phyloP scores from a whole-genome alignment of 495 filamentous ascomycete species.

The Lasiosphaeria hispida region DNA sequence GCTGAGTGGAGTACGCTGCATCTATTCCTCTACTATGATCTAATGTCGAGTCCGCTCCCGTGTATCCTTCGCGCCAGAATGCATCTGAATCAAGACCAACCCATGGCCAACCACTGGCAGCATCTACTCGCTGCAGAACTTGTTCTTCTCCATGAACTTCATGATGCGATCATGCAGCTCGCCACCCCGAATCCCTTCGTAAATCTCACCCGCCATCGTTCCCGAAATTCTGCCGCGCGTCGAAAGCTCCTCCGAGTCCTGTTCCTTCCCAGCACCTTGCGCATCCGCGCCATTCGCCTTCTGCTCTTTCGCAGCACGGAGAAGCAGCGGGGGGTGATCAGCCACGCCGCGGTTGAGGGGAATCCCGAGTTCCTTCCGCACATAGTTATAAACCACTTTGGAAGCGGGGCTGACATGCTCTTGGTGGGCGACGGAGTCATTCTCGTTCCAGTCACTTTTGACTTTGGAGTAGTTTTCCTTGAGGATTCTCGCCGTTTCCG shows the following conservation, averaged over 20 bases:
- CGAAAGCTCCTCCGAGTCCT: not conserved
- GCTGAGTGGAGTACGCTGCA: too few species aligned
- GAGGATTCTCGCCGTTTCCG: constrained; percentile 16
- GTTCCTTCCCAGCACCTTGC: not conserved
- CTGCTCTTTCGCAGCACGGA: not conserved
- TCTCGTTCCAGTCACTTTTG: not conserved
- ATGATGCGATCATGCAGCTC: constrained; percentile 24
- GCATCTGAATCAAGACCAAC: not conserved
- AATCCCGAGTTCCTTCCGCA: constrained; percentile 39
- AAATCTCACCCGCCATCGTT: constrained; percentile 28
- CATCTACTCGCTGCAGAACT: constrained; percentile 10
- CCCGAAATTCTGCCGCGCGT: constrained; percentile 18
- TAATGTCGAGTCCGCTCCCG: too few species aligned
- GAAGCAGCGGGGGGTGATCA: constrained; percentile 40
- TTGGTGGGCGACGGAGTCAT: constrained; percentile 6
- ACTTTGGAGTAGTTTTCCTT: constrained; percentile 6
- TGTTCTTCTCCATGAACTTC: constrained; percentile 15
- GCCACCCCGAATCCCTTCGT: constrained; percentile 24
- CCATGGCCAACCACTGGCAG: not conserved
- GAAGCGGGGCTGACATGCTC: constrained; percentile 43
- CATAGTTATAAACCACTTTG: constrained; percentile 40
- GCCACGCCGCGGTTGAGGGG: constrained; percentile 45
- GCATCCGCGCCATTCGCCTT: not conserved
- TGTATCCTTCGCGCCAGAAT: too few species aligned
- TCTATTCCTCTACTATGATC: too few species aligned